phyloP scores from a whole-genome alignment of 306 rosid genomes.

The Castanospermum australe region DNA sequence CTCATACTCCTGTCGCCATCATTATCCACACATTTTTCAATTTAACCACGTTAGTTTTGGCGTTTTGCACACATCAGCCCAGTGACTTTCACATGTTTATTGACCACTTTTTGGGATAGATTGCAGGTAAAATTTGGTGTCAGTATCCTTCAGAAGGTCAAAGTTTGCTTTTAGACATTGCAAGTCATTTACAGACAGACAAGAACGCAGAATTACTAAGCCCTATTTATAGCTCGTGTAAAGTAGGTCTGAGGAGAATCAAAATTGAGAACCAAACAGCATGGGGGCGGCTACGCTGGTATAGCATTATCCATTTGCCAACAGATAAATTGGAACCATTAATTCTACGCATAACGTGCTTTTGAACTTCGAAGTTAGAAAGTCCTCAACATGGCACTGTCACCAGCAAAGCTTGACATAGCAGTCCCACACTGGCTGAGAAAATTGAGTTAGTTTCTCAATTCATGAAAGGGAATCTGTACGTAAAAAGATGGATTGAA shows the following conservation, averaged over 20 bases:
- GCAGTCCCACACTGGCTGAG: neutral
- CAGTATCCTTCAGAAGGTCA: neutral
- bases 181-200: neutral
- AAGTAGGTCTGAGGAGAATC: neutral
- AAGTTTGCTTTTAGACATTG: constrained; percentile 13
- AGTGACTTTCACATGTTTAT: constrained; percentile 11
- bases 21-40: constrained; percentile 28
- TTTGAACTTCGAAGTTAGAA: neutral
- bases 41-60: constrained; percentile 39
- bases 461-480: neutral
- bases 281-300: neutral
- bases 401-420: constrained; percentile 19
- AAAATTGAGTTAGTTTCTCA: neutral
- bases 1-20: constrained; percentile 42
- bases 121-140: constrained; percentile 8
- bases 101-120: constrained; percentile 10
- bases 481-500: neutral
- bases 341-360: neutral
- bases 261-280: neutral
- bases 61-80: constrained; percentile 40
- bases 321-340: neutral
- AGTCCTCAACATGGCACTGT: constrained; percentile 34
- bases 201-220: neutral
- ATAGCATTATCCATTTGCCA: constrained; percentile 9
- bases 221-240: neutral